A percentile compares a stretch with the other conserved stretches of the same genome.
Conservation (phyloP, 2,329 filamentous ascomycete species). For the Periconia sp. region DNA sequence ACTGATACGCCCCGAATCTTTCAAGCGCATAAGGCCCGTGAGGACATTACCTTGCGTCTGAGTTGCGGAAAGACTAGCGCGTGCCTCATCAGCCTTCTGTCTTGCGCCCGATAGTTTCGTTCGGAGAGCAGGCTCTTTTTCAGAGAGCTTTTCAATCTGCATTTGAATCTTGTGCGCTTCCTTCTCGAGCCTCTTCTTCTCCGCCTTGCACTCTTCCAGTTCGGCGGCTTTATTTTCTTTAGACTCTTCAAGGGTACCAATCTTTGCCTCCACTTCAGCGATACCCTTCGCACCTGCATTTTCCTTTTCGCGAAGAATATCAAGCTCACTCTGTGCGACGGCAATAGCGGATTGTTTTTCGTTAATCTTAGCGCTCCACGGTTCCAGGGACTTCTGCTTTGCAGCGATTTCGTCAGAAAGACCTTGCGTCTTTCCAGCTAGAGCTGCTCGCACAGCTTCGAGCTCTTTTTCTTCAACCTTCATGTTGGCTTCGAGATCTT, state of each 20-base stretch:
- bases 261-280: constrained; percentile 79
- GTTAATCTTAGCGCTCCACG: constrained; percentile 96
- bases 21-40: constrained; percentile 87
- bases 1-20: constrained; percentile 93
- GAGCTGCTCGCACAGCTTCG: constrained; percentile 74
- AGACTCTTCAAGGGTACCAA: constrained; percentile 70
- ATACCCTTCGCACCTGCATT: constrained; percentile 84
- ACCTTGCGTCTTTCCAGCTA: constrained; percentile 94
- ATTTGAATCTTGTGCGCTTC: constrained; percentile 71
- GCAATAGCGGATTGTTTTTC: constrained; percentile 93
- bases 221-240: constrained; percentile 71
- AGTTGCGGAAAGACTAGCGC: constrained; percentile 83
- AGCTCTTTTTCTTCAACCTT: constrained; percentile 80
- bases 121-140: constrained; percentile 80
- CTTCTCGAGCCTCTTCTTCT: constrained; percentile 72
- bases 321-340: constrained; percentile 90
- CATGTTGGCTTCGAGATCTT: constrained; percentile 73
- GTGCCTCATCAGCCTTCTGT: constrained; percentile 94
- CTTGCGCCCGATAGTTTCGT: constrained; percentile 84
- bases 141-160: constrained; percentile 70
- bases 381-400: constrained; percentile 93
- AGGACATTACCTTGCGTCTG: constrained; percentile 94
- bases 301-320: constrained; percentile 85
- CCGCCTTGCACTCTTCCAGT: constrained; percentile 72
- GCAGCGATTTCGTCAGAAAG: constrained; percentile 89